Conservation (phyloP, 129 eudicot species). For the Centella asiatica region DNA sequence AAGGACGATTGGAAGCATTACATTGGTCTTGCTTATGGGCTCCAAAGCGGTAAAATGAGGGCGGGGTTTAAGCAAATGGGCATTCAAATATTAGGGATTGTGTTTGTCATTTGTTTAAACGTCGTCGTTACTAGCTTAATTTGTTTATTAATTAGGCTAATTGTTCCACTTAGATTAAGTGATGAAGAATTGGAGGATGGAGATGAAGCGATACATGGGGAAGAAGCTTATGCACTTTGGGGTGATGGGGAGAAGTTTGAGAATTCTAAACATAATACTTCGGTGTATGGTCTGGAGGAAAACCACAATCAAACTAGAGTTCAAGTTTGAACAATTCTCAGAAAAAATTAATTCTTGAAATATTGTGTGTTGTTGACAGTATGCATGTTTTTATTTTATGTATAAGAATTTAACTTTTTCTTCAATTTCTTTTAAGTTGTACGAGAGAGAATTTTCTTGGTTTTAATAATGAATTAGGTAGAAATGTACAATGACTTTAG, state of each 20-base stretch:
- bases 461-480: background rate
- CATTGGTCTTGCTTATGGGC: slow-evolving; percentile 35
- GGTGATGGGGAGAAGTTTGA: slow-evolving; percentile 45
- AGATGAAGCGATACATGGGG: slow-evolving; percentile 43
- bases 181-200: slow-evolving; percentile 26
- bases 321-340: background rate
- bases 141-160: slow-evolving; percentile 23
- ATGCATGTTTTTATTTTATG: background rate
- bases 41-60: slow-evolving; percentile 13
- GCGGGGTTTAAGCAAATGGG: slow-evolving; percentile 43
- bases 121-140: slow-evolving; percentile 27
- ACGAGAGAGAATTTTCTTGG: background rate
- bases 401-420: background rate
- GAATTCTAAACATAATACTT: slow-evolving; percentile 23
- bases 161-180: slow-evolving; percentile 30
- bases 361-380: background rate
- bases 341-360: background rate
- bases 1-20: slow-evolving; percentile 16
- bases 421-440: no score
- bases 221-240: slow-evolving; percentile 46
- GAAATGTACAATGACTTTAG: background rate
- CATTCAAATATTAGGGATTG: slow-evolving; percentile 30
- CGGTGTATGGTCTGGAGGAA: slow-evolving; percentile 22
- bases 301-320: background rate
- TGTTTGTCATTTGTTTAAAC: slow-evolving; percentile 20